Percentiles rank a stretch among this genome's conserved stretches.
These are phyloP conservation scores for Candida pseudoglaebosa DNA, from an alignment of 805 yeast genomes.

Conservation along the genomic window DNA sequence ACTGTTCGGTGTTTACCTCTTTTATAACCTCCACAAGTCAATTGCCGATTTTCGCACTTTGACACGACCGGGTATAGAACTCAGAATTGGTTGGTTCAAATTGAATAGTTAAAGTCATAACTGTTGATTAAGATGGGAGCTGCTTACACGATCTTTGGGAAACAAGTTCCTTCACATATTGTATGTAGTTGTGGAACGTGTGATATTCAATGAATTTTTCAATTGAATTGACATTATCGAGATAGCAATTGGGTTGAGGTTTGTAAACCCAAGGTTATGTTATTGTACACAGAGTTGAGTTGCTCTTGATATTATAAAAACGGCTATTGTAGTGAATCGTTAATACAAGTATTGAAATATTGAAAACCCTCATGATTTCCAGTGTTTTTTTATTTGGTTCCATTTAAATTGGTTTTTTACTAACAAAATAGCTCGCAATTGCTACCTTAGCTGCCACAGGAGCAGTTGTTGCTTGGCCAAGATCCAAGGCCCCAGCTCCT, in stretches of 20 bases:
- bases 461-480: constrained; percentile 31
- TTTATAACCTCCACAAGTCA: not conserved
- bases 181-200: constrained; percentile 24
- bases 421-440: constrained; percentile 41
- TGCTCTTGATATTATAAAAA: too few relatives aligned
- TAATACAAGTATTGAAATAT: too few relatives aligned
- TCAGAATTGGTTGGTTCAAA: not conserved
- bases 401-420: too few relatives aligned
- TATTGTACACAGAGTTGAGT: too few relatives aligned
- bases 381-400: too few relatives aligned
- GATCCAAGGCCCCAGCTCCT: constrained; percentile 19
- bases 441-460: constrained; percentile 38
- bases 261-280: too few relatives aligned
- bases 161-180: constrained; percentile 42
- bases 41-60: not conserved
- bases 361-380: too few relatives aligned
- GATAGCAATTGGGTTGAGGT: too few relatives aligned
- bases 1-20: too few relatives aligned
- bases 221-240: too few relatives aligned
- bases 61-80: not conserved
- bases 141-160: constrained; percentile 41
- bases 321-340: too few relatives aligned
- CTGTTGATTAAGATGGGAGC: constrained; percentile 29
- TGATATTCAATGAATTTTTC: not conserved
- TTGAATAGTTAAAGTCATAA: not conserved